Evolutionary conservation across 2,329 filamentous ascomycete species (phyloP).

Genomic region (Dichotomopilus funicola): DNA sequence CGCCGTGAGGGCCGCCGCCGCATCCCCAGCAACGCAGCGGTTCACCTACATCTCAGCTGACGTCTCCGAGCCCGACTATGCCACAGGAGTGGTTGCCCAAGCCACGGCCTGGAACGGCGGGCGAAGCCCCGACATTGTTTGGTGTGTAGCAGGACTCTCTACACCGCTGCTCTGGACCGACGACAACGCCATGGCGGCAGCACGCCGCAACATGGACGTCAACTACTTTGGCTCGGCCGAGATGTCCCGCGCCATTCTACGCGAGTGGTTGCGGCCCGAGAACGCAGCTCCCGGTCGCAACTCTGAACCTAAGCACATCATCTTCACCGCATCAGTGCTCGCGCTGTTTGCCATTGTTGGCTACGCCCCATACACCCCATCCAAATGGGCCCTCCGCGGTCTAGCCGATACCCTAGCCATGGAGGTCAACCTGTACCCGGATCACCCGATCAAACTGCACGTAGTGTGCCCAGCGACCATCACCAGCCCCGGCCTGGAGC

Average conservation of each 20-base stretch:
- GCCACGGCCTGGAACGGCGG: conserved; percentile 73
- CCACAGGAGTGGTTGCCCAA: conserved; percentile 61
- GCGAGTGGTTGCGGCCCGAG: conserved; percentile 61
- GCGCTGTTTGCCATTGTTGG: conserved; percentile 74
- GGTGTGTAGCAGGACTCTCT: conserved; percentile 77
- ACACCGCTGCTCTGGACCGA: conserved; percentile 73
- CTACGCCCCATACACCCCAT: conserved; percentile 75
- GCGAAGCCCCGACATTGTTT: conserved; percentile 72
- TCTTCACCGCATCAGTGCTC: conserved; percentile 76
- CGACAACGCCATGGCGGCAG: conserved; percentile 59
- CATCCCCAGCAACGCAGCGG: conserved; percentile 59
- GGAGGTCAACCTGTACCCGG: conserved; percentile 81
- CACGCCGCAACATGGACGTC: conserved; percentile 79
- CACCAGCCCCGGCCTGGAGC: conserved; percentile 63
- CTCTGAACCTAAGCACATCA: conserved; percentile 62
- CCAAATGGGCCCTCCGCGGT: conserved; percentile 77
- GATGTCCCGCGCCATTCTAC: conserved; percentile 73
- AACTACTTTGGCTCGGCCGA: conserved; percentile 87
- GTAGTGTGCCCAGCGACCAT: conserved; percentile 83
- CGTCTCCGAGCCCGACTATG: conserved; percentile 64
- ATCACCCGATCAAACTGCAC: conserved; percentile 63
- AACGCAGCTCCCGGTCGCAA: conserved; percentile 32
- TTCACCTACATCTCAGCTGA: conserved; percentile 84
- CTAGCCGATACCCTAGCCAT: conserved; percentile 78
- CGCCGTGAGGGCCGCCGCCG: conserved; percentile 61